These are phyloP conservation scores for Marsdenia floribunda DNA, from an alignment of 257 asterid genomes.

Conservation along the genomic window DNA sequence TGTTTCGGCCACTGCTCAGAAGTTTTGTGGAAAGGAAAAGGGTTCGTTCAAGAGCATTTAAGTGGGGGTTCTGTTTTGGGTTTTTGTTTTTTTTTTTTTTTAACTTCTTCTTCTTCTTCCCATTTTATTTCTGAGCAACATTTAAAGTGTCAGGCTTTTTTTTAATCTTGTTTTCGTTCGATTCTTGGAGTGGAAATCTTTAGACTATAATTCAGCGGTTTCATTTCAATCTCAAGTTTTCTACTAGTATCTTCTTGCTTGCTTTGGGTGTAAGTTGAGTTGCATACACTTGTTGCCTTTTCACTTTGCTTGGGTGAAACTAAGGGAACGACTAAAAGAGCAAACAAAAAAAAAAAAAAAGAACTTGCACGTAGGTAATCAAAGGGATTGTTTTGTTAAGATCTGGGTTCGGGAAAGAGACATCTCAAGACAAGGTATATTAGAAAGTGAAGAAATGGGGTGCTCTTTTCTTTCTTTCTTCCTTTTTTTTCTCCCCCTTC, in stretches of 20 bases:
- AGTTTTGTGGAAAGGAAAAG: conserved; percentile 5
- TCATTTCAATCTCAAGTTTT: not conserved
- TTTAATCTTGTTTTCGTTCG: not conserved
- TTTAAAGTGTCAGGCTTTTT: conserved; percentile 7
- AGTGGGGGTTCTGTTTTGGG: conserved; percentile 4
- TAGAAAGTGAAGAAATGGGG: conserved; percentile 10
- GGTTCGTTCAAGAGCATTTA: conserved; percentile 19
- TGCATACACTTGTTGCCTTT: not conserved
- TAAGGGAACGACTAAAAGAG: not conserved
- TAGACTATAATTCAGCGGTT: not conserved
- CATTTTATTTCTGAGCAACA: conserved; percentile 16
- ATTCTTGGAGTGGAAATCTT: conserved; percentile 6
- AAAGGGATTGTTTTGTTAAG: conserved; percentile 5
- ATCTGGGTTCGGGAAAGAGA: conserved; percentile 32
- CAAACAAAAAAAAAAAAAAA: not conserved
- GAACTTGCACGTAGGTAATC: conserved; percentile 7
- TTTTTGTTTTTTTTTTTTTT: not conserved
- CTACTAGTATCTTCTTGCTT: not conserved
- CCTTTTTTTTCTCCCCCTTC: too few species aligned
- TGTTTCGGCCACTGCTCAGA: conserved; percentile 20
- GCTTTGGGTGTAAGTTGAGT: not conserved
- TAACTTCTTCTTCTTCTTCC: too few species aligned
- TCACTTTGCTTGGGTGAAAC: not conserved
- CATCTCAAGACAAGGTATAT: conserved; percentile 29
- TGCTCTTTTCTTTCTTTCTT: not conserved